A percentile compares a stretch with the other conserved stretches of the same genome.
These are phyloP conservation scores for Rhodotorula sp. DNA, from an alignment of 1,284 basidiomycete species.

Conservation along the genomic window DNA sequence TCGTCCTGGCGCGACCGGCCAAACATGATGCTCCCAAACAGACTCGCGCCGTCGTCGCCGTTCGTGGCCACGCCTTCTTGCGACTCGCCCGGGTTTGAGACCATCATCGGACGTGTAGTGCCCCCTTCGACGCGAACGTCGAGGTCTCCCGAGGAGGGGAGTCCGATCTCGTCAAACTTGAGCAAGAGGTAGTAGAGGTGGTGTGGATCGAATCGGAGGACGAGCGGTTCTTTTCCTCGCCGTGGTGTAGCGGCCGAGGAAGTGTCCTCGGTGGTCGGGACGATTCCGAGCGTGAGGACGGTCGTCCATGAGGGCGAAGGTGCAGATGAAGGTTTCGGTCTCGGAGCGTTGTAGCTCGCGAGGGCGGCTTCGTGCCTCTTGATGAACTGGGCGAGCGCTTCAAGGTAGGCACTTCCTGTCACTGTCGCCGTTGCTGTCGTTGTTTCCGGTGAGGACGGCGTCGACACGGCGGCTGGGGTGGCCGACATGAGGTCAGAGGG, in stretches of 20 bases:
- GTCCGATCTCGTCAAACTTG: conserved; percentile 73
- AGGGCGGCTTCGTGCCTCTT: conserved; percentile 32
- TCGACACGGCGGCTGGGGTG: neutral
- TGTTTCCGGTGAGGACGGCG: neutral
- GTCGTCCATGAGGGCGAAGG: conserved; percentile 21
- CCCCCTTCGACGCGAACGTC: conserved; percentile 66
- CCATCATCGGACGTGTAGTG: conserved; percentile 70
- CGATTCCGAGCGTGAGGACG: conserved; percentile 35
- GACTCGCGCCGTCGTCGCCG: conserved; percentile 27
- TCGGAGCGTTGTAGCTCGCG: conserved; percentile 29
- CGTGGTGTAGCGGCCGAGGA: neutral
- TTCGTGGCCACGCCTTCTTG: neutral
- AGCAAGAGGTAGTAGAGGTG: conserved; percentile 84
- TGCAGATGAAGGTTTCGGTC: conserved; percentile 15
- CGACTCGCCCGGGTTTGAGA: conserved; percentile 57
- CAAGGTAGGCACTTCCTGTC: conserved; percentile 24
- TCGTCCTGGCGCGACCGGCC: conserved; percentile 1
- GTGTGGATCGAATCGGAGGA: conserved; percentile 71
- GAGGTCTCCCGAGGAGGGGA: conserved; percentile 65
- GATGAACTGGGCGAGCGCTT: conserved; percentile 30
- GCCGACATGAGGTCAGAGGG: neutral
- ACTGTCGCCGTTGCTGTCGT: neutral
- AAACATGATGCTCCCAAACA: conserved; percentile 55
- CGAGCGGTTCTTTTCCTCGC: conserved; percentile 47
- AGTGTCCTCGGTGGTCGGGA: conserved; percentile 15